phyloP scores from a whole-genome alignment of 768 basidiomycete genomes.

The Trametes villosa region DNA sequence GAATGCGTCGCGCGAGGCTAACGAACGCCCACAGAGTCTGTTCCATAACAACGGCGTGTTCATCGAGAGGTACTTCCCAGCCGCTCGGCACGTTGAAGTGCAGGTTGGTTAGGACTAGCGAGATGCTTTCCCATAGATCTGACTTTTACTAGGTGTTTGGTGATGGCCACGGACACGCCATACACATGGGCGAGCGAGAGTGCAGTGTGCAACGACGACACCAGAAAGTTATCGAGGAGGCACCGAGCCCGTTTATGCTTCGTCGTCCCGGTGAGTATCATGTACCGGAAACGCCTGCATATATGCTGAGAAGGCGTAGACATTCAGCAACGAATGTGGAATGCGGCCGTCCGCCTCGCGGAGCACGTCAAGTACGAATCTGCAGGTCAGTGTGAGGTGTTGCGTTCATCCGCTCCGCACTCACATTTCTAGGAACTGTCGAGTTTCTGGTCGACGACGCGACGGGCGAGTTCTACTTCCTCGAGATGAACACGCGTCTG shows the following conservation, averaged over 20 bases:
- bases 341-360: conserved; percentile 56
- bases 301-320: conserved; percentile 34
- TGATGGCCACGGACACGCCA: conserved; percentile 58
- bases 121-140: neutral
- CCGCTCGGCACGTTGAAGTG: conserved; percentile 67
- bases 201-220: conserved; percentile 71
- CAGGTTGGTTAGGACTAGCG: conserved; percentile 43
- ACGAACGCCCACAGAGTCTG: conserved; percentile 37
- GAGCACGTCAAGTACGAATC: conserved; percentile 57
- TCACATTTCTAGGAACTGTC: conserved; percentile 50
- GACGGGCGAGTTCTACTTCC: conserved; percentile 61
- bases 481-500: conserved; percentile 75
- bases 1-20: neutral
- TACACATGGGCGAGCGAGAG: conserved; percentile 73
- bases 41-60: conserved; percentile 59
- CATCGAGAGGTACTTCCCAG: conserved; percentile 60
- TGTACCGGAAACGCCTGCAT: neutral
- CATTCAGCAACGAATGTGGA: conserved; percentile 50
- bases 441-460: conserved; percentile 66
- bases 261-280: conserved; percentile 45
- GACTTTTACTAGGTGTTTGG: conserved; percentile 59
- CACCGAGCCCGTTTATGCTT: conserved; percentile 61
- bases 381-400: conserved; percentile 46
- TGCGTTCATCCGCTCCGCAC: neutral
- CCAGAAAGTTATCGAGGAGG: conserved; percentile 77